phyloP scores from a whole-genome alignment of 2,329 filamentous ascomycete species.

The Nemania bipapillata region DNA sequence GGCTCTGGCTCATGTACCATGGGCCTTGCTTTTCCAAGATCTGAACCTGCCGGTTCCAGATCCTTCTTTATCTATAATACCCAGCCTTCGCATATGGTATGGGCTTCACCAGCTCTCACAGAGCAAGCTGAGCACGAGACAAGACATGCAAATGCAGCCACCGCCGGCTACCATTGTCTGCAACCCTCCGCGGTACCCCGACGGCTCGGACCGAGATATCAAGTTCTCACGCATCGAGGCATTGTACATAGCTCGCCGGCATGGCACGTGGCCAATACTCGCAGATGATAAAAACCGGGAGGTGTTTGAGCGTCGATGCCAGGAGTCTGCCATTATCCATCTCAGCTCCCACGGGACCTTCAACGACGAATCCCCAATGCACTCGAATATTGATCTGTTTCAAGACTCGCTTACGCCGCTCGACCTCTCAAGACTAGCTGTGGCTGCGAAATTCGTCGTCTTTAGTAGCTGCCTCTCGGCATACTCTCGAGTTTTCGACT shows the following conservation, averaged over 20 bases:
- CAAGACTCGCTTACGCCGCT: slow-evolving; percentile 28
- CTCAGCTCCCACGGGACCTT: slow-evolving; percentile 33
- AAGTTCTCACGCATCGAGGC: slow-evolving; percentile 32
- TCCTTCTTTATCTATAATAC: slow-evolving; percentile 32
- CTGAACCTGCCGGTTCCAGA: slow-evolving; percentile 3
- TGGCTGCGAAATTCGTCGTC: slow-evolving; percentile 28
- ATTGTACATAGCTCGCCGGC: slow-evolving; percentile 27
- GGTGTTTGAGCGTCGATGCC: slow-evolving; percentile 24
- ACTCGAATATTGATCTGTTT: slow-evolving; percentile 30
- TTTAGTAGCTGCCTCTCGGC: slow-evolving; percentile 35
- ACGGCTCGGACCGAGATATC: slow-evolving; percentile 32
- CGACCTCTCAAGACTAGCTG: slow-evolving; percentile 30
- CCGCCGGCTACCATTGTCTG: slow-evolving; percentile 29
- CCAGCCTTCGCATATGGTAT: slow-evolving; percentile 36
- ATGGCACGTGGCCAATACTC: slow-evolving; percentile 29
- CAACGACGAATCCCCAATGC: slow-evolving; percentile 34
- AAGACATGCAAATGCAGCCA: slow-evolving; percentile 16
- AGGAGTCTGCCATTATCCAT: slow-evolving; percentile 31
- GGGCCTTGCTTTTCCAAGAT: slow-evolving; percentile 28
- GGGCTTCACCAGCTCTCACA: slow-evolving; percentile 28
- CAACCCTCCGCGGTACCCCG: slow-evolving; percentile 22
- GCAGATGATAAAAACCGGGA: slow-evolving; percentile 25
- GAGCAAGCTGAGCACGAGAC: background rate
- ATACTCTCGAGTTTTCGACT: slow-evolving; percentile 31
- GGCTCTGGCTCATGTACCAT: slow-evolving; percentile 30